phyloP scores from a whole-genome alignment of 352 stramenopile genomes.

The Phytopythium vexans region DNA sequence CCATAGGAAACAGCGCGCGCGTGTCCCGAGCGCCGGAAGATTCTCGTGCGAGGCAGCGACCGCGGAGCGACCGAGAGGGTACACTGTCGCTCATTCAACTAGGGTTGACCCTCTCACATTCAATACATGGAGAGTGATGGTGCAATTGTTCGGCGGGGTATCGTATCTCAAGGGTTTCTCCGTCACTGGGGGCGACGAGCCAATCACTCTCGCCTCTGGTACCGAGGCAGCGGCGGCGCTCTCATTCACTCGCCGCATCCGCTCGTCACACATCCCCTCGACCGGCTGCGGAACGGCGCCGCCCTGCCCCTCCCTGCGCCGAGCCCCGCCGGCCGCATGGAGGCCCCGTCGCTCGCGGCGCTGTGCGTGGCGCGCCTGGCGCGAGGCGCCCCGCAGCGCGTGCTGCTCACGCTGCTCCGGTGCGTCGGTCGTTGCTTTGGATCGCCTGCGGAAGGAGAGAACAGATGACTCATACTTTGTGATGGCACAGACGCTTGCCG shows the following conservation, averaged over 20 bases:
- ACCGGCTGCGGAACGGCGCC: slow-evolving; percentile 8
- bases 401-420: slow-evolving; percentile 57
- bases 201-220: too few species aligned
- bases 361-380: slow-evolving; percentile 65
- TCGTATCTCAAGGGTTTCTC: too few species aligned
- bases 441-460: neutral
- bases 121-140: too few species aligned
- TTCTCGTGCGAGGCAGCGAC: too few species aligned
- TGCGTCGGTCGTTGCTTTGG: slow-evolving; percentile 15
- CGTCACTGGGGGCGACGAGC: too few species aligned
- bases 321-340: slow-evolving; percentile 9
- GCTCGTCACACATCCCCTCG: slow-evolving; percentile 8
- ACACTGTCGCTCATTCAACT: too few species aligned
- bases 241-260: slow-evolving; percentile 7
- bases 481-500: slow-evolving; percentile 56
- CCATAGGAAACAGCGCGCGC: too few species aligned
- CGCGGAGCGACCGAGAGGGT: too few species aligned
- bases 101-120: too few species aligned
- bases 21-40: too few species aligned
- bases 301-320: slow-evolving; percentile 8
- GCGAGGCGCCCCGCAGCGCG: slow-evolving; percentile 44
- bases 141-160: too few species aligned
- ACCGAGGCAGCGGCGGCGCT: too few species aligned
- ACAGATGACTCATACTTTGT: slow-evolving; percentile 4
- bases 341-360: slow-evolving; percentile 46